Evolutionary conservation across 345 rosid species (phyloP).

Genomic region (Eucalyptus coolabah): DNA sequence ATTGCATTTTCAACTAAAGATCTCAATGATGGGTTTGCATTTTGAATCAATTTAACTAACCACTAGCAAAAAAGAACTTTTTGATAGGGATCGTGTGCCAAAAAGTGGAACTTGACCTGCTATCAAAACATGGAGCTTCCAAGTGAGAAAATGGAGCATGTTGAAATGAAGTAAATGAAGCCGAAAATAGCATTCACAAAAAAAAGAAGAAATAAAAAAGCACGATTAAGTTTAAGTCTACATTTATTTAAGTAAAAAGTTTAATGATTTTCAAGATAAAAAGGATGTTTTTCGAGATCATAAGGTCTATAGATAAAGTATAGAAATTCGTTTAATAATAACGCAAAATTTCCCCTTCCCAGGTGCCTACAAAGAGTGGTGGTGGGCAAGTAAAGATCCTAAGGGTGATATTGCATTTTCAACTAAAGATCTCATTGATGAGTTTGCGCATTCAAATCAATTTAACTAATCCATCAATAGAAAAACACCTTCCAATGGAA

Average conservation of each 20-base stretch:
- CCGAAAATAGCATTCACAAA: background rate
- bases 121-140: background rate
- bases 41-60: background rate
- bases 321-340: too few relatives aligned
- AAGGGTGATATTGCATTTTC: too few relatives aligned
- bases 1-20: background rate
- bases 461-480: background rate
- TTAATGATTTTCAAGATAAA: too few relatives aligned
- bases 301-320: background rate
- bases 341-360: too few relatives aligned
- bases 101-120: background rate
- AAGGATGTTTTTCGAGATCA: background rate
- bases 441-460: background rate
- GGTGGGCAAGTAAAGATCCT: too few relatives aligned
- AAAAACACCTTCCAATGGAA: background rate
- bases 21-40: background rate
- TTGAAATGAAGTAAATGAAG: background rate
- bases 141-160: background rate
- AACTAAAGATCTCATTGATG: background rate
- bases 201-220: background rate
- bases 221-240: background rate
- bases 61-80: background rate
- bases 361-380: fast-evolving
- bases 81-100: background rate
- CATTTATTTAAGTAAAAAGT: background rate